Conservation (phyloP, 495 filamentous ascomycete species). For the Saxophila tyrrhenica region DNA sequence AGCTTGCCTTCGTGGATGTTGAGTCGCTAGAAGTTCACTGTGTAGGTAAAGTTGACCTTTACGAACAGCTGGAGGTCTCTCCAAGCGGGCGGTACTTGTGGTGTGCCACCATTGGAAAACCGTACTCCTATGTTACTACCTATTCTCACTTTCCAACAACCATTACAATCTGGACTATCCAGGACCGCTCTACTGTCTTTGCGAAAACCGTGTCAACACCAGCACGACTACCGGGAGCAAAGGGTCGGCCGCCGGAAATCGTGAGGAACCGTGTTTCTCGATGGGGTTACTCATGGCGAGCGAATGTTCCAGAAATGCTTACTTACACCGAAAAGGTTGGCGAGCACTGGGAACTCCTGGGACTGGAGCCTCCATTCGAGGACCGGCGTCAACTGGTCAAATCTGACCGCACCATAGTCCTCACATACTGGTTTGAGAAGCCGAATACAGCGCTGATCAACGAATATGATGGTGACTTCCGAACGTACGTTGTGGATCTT, state of each 20-base stretch:
- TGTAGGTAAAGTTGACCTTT: neutral
- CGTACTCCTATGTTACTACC: neutral
- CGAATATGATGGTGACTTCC: no score
- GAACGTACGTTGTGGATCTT: neutral
- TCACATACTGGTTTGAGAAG: no score
- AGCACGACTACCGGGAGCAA: no score
- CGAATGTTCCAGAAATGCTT: neutral
- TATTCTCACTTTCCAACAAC: neutral
- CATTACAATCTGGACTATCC: neutral
- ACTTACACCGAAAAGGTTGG: neutral
- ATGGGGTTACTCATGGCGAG: neutral
- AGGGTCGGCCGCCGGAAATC: no score
- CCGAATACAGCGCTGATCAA: no score
- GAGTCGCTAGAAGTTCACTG: neutral
- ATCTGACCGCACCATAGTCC: no score
- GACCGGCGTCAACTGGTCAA: no score
- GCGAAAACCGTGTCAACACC: no score
- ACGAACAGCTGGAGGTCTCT: neutral
- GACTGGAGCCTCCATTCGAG: no score
- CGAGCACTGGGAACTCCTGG: neutral
- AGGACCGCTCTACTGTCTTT: neutral
- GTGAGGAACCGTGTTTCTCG: no score
- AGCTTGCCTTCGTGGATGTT: neutral
- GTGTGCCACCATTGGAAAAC: no score
- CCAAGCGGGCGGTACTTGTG: neutral